Evolutionary conservation across 768 basidiomycete genomes (phyloP), one percentile per base, ranked within the genome.

Genomic region (Mycena haematopus): DNA sequence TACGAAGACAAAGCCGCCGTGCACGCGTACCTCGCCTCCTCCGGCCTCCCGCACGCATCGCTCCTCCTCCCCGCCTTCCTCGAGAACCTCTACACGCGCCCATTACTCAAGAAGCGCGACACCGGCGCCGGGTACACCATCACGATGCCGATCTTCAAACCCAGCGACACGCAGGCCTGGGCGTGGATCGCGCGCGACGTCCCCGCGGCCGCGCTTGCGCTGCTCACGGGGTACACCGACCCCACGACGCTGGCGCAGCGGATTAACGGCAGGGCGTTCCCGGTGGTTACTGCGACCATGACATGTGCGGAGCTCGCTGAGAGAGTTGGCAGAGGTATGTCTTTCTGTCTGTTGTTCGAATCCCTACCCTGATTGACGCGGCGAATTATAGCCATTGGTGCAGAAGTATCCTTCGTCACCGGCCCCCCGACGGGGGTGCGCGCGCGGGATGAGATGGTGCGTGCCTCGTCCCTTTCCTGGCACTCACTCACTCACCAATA

Each of bases 181-280:
- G 24, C 45, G 15, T 60, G 59, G 59, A 19, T 54, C 35, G 29
- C 21, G 19, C 59, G 59, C 44, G 52, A 60, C 42, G 33, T 60
- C 6, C 52, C 59, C 33, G 59, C 59, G 1, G 59, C 52, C 0
- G 59, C 14, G 10, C 59, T 60, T 22, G 52, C 52, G 6, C 42
- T 60, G n/a, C 52, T 60, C 31, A 60, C 53, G 19, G 25, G 46
- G n/a, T 60, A 60, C 45, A 52, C 40, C 40, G 51, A 59, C 51
- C 40, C 59, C 15, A 9, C 29, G 3, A 60, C 53, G 35, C 13
- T 15, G n/a, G n/a, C n/a, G 38, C 14, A 6, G 15, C 11, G 15
- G 14, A 31, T 60, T 19, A 21, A 44, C 15, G 54, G 54, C 0
- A 59, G 52, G 21, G 21, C 24, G 17, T 65, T 38, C 38, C 63